Percentiles rank a stretch among this genome's conserved stretches.
phyloP scores from a whole-genome alignment of 2,329 filamentous ascomycete genomes.

The Lecanicillium sp. region DNA sequence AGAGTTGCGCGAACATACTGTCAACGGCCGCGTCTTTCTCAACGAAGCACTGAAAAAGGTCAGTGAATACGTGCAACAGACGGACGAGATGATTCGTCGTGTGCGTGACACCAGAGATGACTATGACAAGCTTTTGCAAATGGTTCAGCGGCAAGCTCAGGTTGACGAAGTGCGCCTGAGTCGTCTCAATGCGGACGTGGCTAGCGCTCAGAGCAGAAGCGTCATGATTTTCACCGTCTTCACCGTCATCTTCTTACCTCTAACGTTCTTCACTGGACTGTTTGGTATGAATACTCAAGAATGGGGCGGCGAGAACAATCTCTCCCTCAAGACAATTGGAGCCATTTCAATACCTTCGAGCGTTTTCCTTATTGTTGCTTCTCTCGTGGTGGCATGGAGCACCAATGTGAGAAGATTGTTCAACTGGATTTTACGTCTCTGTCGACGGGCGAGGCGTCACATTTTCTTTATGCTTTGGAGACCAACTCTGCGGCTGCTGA shows the following conservation, averaged over 20 bases:
- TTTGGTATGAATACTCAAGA: slow-evolving; percentile 59
- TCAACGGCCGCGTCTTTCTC: slow-evolving; percentile 42
- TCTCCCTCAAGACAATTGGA: slow-evolving; percentile 36
- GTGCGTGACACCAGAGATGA: slow-evolving; percentile 50
- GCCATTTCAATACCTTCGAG: slow-evolving; percentile 40
- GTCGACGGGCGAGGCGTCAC: slow-evolving; percentile 12
- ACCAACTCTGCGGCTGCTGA: slow-evolving; percentile 12
- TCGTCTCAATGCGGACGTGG: slow-evolving; percentile 53
- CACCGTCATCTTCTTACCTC: slow-evolving; percentile 54
- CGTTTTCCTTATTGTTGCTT: slow-evolving; percentile 36
- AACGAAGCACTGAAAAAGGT: slow-evolving; percentile 43
- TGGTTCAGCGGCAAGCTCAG: slow-evolving; percentile 59
- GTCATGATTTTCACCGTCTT: slow-evolving; percentile 60
- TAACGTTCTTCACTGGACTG: slow-evolving; percentile 57
- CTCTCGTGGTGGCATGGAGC: slow-evolving; percentile 49
- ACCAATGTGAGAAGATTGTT: slow-evolving; percentile 29
- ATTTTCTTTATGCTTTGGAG: slow-evolving; percentile 15
- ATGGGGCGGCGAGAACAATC: slow-evolving; percentile 43
- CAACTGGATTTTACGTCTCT: slow-evolving; percentile 14
- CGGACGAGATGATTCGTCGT: slow-evolving; percentile 49
- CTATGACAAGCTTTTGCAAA: slow-evolving; percentile 57
- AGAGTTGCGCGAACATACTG: slow-evolving; percentile 31
- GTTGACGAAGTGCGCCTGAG: slow-evolving; percentile 58
- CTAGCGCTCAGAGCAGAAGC: slow-evolving; percentile 51
- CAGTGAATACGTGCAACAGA: slow-evolving; percentile 45